Evolutionary conservation across 1,284 basidiomycete species (phyloP).

Genomic region (Hymenochaete sp.): DNA sequence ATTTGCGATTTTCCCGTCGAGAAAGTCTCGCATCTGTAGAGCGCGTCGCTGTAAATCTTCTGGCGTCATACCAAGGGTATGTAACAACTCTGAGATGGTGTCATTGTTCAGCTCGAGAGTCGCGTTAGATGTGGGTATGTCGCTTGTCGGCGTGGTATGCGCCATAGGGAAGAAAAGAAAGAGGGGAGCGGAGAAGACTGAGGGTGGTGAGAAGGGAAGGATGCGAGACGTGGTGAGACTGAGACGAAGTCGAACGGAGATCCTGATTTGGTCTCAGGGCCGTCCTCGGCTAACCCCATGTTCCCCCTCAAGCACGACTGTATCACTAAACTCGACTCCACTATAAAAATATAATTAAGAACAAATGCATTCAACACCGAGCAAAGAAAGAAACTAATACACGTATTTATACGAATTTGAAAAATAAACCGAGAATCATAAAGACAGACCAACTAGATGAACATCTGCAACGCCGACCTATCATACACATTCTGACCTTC

Average conservation of each 20-base stretch:
- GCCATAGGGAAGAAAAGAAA: too few species aligned
- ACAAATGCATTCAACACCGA: too few species aligned
- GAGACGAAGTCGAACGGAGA: neutral
- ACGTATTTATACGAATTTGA: too few species aligned
- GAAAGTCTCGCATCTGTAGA: slow-evolving; percentile 65
- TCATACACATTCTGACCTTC: slow-evolving; percentile 87
- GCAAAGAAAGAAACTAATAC: neutral
- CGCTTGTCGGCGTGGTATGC: neutral
- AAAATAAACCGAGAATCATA: neutral
- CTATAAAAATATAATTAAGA: too few species aligned
- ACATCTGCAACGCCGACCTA: slow-evolving; percentile 75
- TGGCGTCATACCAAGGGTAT: slow-evolving; percentile 59
- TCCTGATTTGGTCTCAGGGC: too few species aligned
- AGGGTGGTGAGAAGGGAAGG: too few species aligned
- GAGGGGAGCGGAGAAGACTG: too few species aligned
- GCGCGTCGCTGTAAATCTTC: slow-evolving; percentile 58
- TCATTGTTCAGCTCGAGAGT: too few species aligned
- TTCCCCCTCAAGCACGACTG: too few species aligned
- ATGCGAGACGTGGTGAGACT: slow-evolving; percentile 4
- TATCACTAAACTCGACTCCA: too few species aligned
- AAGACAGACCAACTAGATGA: slow-evolving; percentile 39
- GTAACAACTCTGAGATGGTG: slow-evolving; percentile 57
- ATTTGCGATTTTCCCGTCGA: slow-evolving; percentile 33
- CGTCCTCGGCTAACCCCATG: too few species aligned
- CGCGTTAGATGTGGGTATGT: too few species aligned